Percentiles rank a stretch among this genome's conserved stretches.
Evolutionary conservation across 805 yeast species (phyloP).

Genomic region (Diddensiella transvaalensis): DNA sequence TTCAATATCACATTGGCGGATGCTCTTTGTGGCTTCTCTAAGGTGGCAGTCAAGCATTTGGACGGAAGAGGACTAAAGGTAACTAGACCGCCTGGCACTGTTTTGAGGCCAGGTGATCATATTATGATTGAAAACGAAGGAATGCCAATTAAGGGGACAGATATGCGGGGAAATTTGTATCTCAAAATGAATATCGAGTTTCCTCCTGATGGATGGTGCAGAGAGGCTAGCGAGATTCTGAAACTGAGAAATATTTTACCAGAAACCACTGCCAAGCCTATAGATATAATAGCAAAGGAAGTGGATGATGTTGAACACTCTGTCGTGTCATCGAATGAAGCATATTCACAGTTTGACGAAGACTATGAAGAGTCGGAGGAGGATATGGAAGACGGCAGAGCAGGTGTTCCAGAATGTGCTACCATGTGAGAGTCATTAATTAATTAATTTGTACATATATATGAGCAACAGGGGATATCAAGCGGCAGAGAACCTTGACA

Average conservation of each 20-base stretch:
- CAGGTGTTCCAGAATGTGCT: conserved; percentile 17
- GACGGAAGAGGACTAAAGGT: conserved; percentile 74
- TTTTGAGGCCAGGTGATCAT: conserved; percentile 70
- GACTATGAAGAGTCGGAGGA: neutral
- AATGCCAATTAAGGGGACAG: conserved; percentile 60
- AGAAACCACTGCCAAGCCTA: conserved; percentile 15
- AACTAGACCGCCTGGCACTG: conserved; percentile 64
- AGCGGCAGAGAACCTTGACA: too few relatives aligned
- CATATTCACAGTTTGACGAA: conserved; percentile 5
- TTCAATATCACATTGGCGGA: conserved; percentile 67
- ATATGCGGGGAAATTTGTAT: conserved; percentile 62
- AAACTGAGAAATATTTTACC: conserved; percentile 27
- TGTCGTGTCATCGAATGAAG: neutral
- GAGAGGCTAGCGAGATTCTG: conserved; percentile 59
- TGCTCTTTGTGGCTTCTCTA: conserved; percentile 76
- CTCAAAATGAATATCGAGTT: conserved; percentile 70
- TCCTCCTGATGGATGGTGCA: conserved; percentile 81
- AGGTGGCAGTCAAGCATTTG: conserved; percentile 61
- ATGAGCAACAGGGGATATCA: too few relatives aligned
- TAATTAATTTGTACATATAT: neutral
- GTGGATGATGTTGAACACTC: conserved; percentile 25
- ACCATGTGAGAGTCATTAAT: conserved; percentile 15
- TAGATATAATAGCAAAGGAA: conserved; percentile 19
- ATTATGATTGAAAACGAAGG: conserved; percentile 70
- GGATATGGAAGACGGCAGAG: neutral